Evolutionary conservation across 345 rosid genomes (phyloP), one percentile per base, ranked within the genome.

Genomic region (Acer negundo): DNA sequence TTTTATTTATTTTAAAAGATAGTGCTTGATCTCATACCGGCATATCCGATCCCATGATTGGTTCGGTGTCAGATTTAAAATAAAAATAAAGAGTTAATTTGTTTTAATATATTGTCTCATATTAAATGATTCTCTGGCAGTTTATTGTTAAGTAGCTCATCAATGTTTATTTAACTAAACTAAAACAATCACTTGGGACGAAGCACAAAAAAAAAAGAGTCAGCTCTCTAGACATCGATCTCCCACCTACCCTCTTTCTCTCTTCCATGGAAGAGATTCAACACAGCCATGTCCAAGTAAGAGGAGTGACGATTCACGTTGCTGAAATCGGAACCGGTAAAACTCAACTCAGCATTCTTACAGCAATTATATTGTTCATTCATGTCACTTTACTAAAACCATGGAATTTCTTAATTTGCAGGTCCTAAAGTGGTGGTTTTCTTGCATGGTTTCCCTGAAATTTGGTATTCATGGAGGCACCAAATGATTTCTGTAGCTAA

Each of bases 251-350:
- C 56, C 56, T 51, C 16, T 16, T 16, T 51, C 56, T 16, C 15
- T 51, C 56, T 51, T 16, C 67, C 40, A 87, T 84, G 38, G 38
- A 35, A 35, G 38, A 35, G 6, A 35, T 42, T 42, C 46, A 42
- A 9, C 90, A 86, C 81, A 68, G 24, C 73, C 79, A 80, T 76
- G 75, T 87, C 0, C 70, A 80, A 71, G 84, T 81, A 5, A 74
- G 85, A 73, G 92, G 87, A 44, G 40, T 85, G 23, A 81, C 81
- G 17, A 84, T 87, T 28, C 90, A 87, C 64, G 85, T 89, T 1
- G 90, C 90, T 10, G 88, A 87, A 70, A 77, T 78, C 38, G 88
- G 89, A 69, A 79, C 78, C 24, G 90, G 81, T 87, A 82, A 6
- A 55, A 6, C 17, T 35, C 6, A 51, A 10, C 59, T 55, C 17